phyloP scores from a whole-genome alignment of 2,329 filamentous ascomycete genomes.

The Rutstroemia sp. region DNA sequence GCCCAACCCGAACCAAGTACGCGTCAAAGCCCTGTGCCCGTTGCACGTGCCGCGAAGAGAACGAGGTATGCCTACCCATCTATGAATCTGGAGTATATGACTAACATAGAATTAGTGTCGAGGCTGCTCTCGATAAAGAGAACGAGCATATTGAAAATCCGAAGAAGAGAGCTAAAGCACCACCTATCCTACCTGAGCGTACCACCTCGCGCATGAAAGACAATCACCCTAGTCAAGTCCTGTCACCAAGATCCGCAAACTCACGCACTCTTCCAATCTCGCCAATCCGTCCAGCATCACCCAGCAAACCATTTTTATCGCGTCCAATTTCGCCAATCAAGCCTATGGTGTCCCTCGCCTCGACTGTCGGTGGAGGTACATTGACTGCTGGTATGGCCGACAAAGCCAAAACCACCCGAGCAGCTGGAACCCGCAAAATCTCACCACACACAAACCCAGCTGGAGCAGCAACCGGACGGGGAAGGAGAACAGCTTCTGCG shows the following conservation, averaged over 20 bases:
- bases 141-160: conserved; percentile 60
- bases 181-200: conserved; percentile 29
- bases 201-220: conserved; percentile 34
- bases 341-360: conserved; percentile 29
- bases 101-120: conserved; percentile 41
- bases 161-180: conserved; percentile 52
- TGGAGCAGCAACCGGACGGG: conserved; percentile 17
- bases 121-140: conserved; percentile 65
- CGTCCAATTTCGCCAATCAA: conserved; percentile 59
- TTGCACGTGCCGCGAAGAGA: conserved; percentile 37
- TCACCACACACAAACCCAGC: conserved; percentile 13
- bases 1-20: conserved; percentile 13
- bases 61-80: conserved; percentile 39
- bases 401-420: conserved; percentile 49
- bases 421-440: conserved; percentile 36
- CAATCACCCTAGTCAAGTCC: conserved; percentile 48
- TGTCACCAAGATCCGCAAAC: conserved; percentile 80
- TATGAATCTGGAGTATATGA: background rate
- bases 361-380: conserved; percentile 33
- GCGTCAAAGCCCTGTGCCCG: conserved; percentile 22
- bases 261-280: conserved; percentile 42
- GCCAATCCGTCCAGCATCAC: conserved; percentile 34
- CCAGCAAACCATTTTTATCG: conserved; percentile 49
- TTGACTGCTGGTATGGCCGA: conserved; percentile 52
- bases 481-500: conserved; percentile 28